Base-by-base conservation (phyloP, 129 eudicot species). In the Kitagawia praeruptora region DNA sequence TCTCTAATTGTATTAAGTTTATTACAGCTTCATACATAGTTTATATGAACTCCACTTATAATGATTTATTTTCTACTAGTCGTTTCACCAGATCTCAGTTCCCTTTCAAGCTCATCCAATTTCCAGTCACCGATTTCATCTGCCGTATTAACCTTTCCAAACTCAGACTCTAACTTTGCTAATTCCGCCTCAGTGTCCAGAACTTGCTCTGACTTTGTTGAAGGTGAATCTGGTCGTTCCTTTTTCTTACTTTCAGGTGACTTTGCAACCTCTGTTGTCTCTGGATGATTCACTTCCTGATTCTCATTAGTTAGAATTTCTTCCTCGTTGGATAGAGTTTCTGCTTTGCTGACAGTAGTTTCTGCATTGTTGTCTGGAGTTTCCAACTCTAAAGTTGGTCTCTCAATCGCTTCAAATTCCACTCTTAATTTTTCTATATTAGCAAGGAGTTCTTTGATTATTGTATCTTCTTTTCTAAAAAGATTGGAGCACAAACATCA, bases 101-200 rank as follows among this genome's bases (percentile, higher is more conserved):
- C 97, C 81, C 85, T 86, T 79, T 96, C 98, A 66, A 96, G 98
- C 89, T 96, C 99, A 48, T 92, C 99, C 61, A 96, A 89, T 79
- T 96, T 98, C 98, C 97, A 92, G 75, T 81, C 97, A n/a, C 93
- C 88, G 14, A 92, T 82, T 83, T 96, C 99, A 69, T 92, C 97
- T 49, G 92, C 83, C 9, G 83, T 90, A 95, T 87, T 87, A 72
- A 90, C 85, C 70, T 92, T 92, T 74, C 99, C 99, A 69, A 92
- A 90, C 67, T 92, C 97, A 38, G 98, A 96, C 80, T 96, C 97
- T 78, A 96, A 80, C 82, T 87, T 89, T 21, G 96, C 99, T 70
- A 96, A 77, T 70, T 92, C 99, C 3, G 93, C 93, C 81, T 85
- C 91, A 13, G 88, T 84, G 81, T 95, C 97, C 21, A 90, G 84